Percentiles rank a stretch among this genome's conserved stretches.
phyloP scores from a whole-genome alignment of 2,329 filamentous ascomycete species.

The Diaporthe citri region DNA sequence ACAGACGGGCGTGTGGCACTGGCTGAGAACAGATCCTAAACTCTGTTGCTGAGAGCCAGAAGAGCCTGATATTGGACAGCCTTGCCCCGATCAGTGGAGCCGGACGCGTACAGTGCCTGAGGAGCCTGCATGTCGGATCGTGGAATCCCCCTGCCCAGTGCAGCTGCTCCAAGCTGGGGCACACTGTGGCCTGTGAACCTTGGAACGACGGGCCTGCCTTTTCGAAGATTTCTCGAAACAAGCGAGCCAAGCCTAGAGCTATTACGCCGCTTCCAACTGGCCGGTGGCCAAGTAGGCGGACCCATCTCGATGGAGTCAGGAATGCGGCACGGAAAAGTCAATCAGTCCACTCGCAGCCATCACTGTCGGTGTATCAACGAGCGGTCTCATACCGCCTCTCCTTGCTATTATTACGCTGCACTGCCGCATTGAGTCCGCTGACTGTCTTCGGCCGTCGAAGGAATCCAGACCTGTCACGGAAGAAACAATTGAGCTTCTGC shows the following conservation, averaged over 20 bases:
- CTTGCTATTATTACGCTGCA: slow-evolving; percentile 27
- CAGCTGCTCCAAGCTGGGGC: slow-evolving; percentile 25
- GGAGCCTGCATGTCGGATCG: slow-evolving; percentile 22
- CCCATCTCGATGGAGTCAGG: slow-evolving; percentile 28
- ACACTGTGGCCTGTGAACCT: slow-evolving; percentile 37
- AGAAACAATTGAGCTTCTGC: neutral
- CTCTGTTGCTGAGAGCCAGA: slow-evolving; percentile 6
- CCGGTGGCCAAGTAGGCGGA: slow-evolving; percentile 3
- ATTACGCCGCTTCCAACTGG: slow-evolving; percentile 16
- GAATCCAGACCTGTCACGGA: neutral
- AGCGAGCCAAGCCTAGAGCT: slow-evolving; percentile 36
- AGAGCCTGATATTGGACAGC: slow-evolving; percentile 27
- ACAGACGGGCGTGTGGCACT: slow-evolving; percentile 28
- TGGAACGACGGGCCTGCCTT: slow-evolving; percentile 25
- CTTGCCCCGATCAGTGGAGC: slow-evolving; percentile 33
- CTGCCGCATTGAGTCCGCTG: slow-evolving; percentile 27
- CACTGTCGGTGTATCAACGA: slow-evolving; percentile 19
- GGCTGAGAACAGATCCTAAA: slow-evolving; percentile 24
- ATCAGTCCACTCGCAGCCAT: slow-evolving; percentile 13
- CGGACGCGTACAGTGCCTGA: slow-evolving; percentile 35
- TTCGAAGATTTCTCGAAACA: slow-evolving; percentile 39
- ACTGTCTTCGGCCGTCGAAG: neutral
- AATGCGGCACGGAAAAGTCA: slow-evolving; percentile 21
- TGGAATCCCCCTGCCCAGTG: slow-evolving; percentile 28
- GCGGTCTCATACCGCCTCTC: slow-evolving; percentile 35